Percentiles rank a stretch among this genome's conserved stretches.
Evolutionary conservation across 2,329 filamentous ascomycete genomes (phyloP).

Genomic region (Periconia digitata): DNA sequence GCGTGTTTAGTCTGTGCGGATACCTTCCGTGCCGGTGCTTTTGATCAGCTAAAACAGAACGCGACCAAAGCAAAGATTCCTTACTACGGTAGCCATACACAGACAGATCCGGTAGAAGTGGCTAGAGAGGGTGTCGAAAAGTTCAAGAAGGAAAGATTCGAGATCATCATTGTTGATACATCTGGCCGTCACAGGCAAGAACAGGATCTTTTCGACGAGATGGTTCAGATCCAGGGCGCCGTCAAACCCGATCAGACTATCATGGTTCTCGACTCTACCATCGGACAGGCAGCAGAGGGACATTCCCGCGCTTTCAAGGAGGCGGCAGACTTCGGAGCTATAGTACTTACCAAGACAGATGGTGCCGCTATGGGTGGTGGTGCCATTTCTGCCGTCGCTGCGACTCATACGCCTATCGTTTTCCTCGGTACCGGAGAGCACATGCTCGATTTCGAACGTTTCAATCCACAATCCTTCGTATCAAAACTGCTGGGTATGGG

Average conservation of each 20-base stretch:
- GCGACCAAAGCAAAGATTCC: conserved; percentile 98
- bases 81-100: conserved; percentile 94
- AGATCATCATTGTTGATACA: conserved; percentile 98
- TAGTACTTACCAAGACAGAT: conserved; percentile 98
- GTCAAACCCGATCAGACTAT: conserved; percentile 95
- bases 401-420: conserved; percentile 94
- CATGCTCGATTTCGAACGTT: conserved; percentile 90
- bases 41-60: conserved; percentile 98
- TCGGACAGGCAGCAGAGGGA: conserved; percentile 92
- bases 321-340: conserved; percentile 93
- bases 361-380: conserved; percentile 94
- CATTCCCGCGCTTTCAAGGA: conserved; percentile 98
- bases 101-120: conserved; percentile 92
- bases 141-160: conserved; percentile 98
- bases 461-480: conserved; percentile 90
- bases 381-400: conserved; percentile 95
- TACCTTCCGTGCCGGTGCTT: conserved; percentile 96
- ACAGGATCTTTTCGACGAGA: conserved; percentile 92
- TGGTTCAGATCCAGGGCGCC: conserved; percentile 92
- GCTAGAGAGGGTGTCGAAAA: conserved; percentile 96
- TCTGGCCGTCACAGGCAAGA: conserved; percentile 94
- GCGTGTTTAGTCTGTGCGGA: conserved; percentile 94
- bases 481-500: conserved; percentile 96
- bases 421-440: conserved; percentile 98
- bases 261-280: conserved; percentile 95